Percentiles rank a stretch among this genome's conserved stretches.
phyloP scores from a whole-genome alignment of 768 basidiomycete genomes.

The Kwoniella pini region DNA sequence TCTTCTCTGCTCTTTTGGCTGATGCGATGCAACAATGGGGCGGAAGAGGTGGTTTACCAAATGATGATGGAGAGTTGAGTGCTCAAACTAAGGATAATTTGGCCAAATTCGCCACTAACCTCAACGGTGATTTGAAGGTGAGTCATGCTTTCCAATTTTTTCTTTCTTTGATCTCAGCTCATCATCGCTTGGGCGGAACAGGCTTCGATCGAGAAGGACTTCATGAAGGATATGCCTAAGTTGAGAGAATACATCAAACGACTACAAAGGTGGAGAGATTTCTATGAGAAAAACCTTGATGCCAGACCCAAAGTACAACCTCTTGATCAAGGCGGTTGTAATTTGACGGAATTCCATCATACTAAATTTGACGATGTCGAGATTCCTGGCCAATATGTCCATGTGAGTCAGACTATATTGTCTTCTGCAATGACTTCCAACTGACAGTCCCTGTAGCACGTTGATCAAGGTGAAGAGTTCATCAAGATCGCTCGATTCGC shows the following conservation, averaged over 20 bases:
- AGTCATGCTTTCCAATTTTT: conserved; percentile 1
- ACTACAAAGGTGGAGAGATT: conserved; percentile 90
- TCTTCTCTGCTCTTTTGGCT: conserved; percentile 79
- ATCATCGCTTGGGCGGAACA: conserved; percentile 49
- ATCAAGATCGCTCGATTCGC: conserved; percentile 86
- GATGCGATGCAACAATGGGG: conserved; percentile 71
- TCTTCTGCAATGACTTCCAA: not conserved
- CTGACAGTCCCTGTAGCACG: conserved; percentile 64
- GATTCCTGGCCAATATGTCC: conserved; percentile 97
- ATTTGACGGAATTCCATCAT: conserved; percentile 96
- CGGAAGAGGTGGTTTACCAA: conserved; percentile 43
- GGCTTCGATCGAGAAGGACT: conserved; percentile 90
- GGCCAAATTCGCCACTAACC: conserved; percentile 55
- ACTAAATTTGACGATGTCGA: conserved; percentile 97
- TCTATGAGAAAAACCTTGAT: conserved; percentile 81
- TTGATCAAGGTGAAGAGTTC: conserved; percentile 89
- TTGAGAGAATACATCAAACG: conserved; percentile 84
- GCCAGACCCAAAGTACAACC: conserved; percentile 78
- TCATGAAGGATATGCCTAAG: conserved; percentile 73
- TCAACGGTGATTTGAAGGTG: conserved; percentile 52
- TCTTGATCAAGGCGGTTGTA: conserved; percentile 83
- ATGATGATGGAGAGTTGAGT: conserved; percentile 55
- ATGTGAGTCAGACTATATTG: conserved; percentile 62
- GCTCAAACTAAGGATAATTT: conserved; percentile 54
- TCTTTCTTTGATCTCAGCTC: not conserved